Evolutionary conservation across 2,329 filamentous ascomycete species (phyloP), one percentile per base, ranked within the genome.

Genomic region (Ophiosphaerella korrae): DNA sequence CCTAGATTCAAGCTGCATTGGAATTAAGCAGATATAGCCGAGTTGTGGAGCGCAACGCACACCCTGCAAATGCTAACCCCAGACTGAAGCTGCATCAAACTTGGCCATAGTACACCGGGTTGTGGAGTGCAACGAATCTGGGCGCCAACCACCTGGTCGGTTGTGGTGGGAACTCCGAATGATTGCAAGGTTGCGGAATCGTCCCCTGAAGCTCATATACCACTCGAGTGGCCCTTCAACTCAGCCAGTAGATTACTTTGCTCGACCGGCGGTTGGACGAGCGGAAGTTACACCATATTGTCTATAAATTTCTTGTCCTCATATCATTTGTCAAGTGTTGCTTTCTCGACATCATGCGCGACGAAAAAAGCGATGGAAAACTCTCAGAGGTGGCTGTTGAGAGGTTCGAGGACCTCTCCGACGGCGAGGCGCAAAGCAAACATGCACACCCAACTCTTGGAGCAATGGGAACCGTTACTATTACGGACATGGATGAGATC

Each of bases 381-480:
- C 23, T 21, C 21, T 32, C 49, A 12, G 44, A 51, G 38, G 32
- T 47, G 26, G 45, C 48, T 8, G 52, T 58, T n/a, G 52, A 62
- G 43, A 45, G 50, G 12, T 62, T 52, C 29, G 58, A 61, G 29
- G 36, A 43, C 8, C 45, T 52, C 34, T 52, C 50, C 14, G 45
- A 43, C 34, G 44, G 42, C 13, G 53, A 57, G 23, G 21, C 21
- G 24, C 39, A 53, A 14, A 46, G 49, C 33, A 42, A 57, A 48
- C 31, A 47, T 51, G 9, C 26, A 43, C 14, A 11, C 44, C 7
- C 46, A 44, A 18, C 44, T 54, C 43, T 2, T 38, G 14, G 43
- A 42, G 12, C 60, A 1, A 70, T 71, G 57, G 70, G 70, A 9
- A 70, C 67, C 0, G 64, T 71, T 24, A 66, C 57, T 11, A 49